Evolutionary conservation across 2,329 filamentous ascomycete species (phyloP).

Genomic region (Lasiodiplodia theobromae): DNA sequence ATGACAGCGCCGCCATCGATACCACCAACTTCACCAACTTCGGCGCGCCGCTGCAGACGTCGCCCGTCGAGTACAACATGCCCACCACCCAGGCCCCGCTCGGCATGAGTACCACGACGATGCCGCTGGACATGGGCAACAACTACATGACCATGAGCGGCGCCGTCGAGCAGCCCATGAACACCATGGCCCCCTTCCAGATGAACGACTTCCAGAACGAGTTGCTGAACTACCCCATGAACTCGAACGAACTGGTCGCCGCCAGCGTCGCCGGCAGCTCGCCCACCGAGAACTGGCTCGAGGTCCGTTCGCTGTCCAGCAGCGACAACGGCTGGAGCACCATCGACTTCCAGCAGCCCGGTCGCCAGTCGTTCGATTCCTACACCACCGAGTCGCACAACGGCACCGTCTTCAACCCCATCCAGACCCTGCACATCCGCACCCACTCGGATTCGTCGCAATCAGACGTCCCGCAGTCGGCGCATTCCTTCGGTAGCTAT

Average conservation of each 20-base stretch:
- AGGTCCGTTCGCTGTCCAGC: conserved; percentile 84
- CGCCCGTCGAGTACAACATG: conserved; percentile 55
- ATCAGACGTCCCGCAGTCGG: conserved; percentile 65
- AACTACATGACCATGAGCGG: conserved; percentile 50
- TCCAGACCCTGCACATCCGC: conserved; percentile 86
- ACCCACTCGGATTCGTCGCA: conserved; percentile 79
- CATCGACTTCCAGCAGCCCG: conserved; percentile 65
- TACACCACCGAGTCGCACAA: conserved; percentile 58
- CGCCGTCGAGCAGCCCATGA: conserved; percentile 53
- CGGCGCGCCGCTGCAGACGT: conserved; percentile 49
- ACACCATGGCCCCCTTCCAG: conserved; percentile 46
- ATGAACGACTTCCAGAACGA: conserved; percentile 76
- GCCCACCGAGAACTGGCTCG: conserved; percentile 76
- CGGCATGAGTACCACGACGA: conserved; percentile 40
- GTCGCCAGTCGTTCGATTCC: conserved; percentile 73
- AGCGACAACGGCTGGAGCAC: conserved; percentile 88
- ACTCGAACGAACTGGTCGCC: conserved; percentile 54
- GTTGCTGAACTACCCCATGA: conserved; percentile 63
- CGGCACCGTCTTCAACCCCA: conserved; percentile 85
- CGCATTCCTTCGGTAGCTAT: conserved; percentile 74
- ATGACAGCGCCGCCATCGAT: conserved; percentile 45
- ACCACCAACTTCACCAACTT: conserved; percentile 45
- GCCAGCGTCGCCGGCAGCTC: conserved; percentile 42
- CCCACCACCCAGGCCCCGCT: conserved; percentile 46
- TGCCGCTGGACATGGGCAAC: conserved; percentile 49